Percentiles rank a stretch among this genome's conserved stretches.
These are phyloP conservation scores for Hypoxylon fuscum DNA, from an alignment of 495 filamentous ascomycete genomes.

Conservation along the genomic window DNA sequence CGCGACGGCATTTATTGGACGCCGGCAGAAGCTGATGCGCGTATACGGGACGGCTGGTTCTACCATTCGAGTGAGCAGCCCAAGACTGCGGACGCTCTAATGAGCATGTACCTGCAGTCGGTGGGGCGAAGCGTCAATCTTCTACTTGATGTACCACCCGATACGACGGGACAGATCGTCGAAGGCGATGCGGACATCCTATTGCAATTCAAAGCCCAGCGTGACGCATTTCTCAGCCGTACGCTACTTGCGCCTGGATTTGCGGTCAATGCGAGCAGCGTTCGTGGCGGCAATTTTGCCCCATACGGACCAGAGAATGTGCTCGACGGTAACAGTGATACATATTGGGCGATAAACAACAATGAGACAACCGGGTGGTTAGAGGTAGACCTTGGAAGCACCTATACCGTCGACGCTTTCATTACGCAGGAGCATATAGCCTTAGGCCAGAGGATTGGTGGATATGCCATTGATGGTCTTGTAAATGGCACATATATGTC, in stretches of 20 bases:
- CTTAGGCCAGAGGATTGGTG: conserved; percentile 40
- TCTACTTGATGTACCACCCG: conserved; percentile 42
- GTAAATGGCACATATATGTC: conserved; percentile 30
- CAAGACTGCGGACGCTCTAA: conserved; percentile 37
- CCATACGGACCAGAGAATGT: conserved; percentile 38
- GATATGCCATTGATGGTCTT: conserved; percentile 32
- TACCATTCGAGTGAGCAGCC: conserved; percentile 36
- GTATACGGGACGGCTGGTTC: conserved; percentile 42
- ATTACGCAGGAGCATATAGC: conserved; percentile 41
- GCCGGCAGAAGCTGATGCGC: conserved; percentile 40
- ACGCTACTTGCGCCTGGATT: conserved; percentile 16
- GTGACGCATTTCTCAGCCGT: conserved; percentile 37
- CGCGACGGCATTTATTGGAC: conserved; percentile 41
- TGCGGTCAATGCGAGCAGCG: conserved; percentile 31
- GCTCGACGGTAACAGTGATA: conserved; percentile 27
- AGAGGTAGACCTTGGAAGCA: conserved; percentile 30
- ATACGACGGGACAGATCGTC: conserved; percentile 35
- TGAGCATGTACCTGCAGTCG: conserved; percentile 41
- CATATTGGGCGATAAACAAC: conserved; percentile 38
- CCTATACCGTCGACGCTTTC: conserved; percentile 32
- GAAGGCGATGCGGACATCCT: conserved; percentile 32
- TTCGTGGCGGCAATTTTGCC: conserved; percentile 26
- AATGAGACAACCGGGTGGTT: conserved; percentile 30
- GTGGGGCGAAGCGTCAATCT: conserved; percentile 41
- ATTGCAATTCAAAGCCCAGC: conserved; percentile 30